Percentiles rank a stretch among this genome's conserved stretches.
These are phyloP conservation scores for Eimeria sp. DNA, from an alignment of 169 alveolate species.

Conservation along the genomic window DNA sequence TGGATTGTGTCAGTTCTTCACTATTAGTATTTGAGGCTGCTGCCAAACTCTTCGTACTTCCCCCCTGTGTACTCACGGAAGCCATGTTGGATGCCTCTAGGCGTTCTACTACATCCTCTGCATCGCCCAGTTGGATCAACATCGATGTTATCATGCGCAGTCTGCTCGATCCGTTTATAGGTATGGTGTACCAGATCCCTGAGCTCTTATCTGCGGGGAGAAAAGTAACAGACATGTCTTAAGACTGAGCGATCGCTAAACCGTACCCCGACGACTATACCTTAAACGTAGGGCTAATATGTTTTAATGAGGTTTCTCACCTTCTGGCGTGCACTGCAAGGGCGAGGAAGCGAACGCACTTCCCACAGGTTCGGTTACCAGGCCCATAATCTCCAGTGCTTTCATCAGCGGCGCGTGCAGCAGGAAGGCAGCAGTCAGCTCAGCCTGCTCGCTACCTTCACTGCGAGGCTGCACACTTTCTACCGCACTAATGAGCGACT, in stretches of 20 bases:
- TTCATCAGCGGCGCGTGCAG: slow-evolving; percentile 71
- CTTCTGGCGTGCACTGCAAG: slow-evolving; percentile 70
- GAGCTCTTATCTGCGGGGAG: slow-evolving; percentile 41
- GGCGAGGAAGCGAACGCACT: slow-evolving; percentile 17
- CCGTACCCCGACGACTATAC: not conserved
- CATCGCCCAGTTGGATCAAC: slow-evolving; percentile 43
- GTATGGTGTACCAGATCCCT: slow-evolving; percentile 56
- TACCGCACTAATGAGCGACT: slow-evolving; percentile 14
- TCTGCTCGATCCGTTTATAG: slow-evolving; percentile 47
- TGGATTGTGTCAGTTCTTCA: not conserved
- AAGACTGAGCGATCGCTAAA: not conserved
- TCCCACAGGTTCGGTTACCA: slow-evolving; percentile 30
- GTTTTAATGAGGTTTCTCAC: not conserved
- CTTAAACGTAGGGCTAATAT: not conserved
- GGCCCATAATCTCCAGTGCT: slow-evolving; percentile 45
- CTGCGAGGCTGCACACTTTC: slow-evolving; percentile 1
- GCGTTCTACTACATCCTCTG: slow-evolving; percentile 53
- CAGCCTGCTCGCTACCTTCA: slow-evolving; percentile 1
- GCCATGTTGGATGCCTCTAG: slow-evolving; percentile 35
- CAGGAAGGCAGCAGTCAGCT: slow-evolving; percentile 50
- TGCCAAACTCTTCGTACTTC: not conserved
- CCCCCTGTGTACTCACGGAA: not conserved
- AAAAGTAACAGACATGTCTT: not conserved
- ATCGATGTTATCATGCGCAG: slow-evolving; percentile 40
- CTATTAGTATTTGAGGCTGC: not conserved